These are phyloP conservation scores for Esteya vermicola DNA, from an alignment of 2,329 filamentous ascomycete genomes.

Conservation along the genomic window DNA sequence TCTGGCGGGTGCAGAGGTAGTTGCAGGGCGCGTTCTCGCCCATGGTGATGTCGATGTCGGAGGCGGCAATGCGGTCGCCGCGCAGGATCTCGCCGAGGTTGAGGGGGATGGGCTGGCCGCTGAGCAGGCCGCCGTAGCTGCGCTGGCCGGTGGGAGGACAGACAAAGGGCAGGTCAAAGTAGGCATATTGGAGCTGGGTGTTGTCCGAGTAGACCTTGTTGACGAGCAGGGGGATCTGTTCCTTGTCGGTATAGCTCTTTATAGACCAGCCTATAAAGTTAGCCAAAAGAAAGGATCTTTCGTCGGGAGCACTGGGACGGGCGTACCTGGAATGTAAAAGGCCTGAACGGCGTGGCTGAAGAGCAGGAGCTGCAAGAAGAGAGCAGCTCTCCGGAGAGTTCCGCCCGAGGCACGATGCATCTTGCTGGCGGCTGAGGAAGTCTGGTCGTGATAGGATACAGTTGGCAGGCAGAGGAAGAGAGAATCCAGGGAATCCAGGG, in stretches of 20 bases:
- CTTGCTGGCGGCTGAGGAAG: too few species aligned
- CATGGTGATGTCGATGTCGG: slow-evolving; percentile 72
- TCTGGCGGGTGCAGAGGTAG: slow-evolving; percentile 55
- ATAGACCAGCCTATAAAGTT: slow-evolving; percentile 56
- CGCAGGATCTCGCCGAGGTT: slow-evolving; percentile 81
- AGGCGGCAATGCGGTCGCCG: slow-evolving; percentile 72
- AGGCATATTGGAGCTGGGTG: slow-evolving; percentile 83
- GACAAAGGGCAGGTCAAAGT: slow-evolving; percentile 76
- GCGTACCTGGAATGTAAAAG: slow-evolving; percentile 75
- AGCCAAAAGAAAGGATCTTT: background rate
- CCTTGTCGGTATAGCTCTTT: slow-evolving; percentile 61
- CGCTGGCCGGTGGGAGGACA: slow-evolving; percentile 61
- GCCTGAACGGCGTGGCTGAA: slow-evolving; percentile 36
- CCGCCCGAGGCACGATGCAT: too few species aligned
- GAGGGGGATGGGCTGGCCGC: slow-evolving; percentile 63
- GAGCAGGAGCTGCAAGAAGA: too few species aligned
- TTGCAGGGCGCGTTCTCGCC: slow-evolving; percentile 59
- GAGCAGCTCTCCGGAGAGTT: too few species aligned
- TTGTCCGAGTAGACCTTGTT: slow-evolving; percentile 89
- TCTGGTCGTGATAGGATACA: too few species aligned
- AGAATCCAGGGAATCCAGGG: too few species aligned
- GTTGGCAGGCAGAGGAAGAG: too few species aligned
- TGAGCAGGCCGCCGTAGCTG: slow-evolving; percentile 53
- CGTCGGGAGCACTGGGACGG: background rate
- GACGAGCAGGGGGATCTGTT: slow-evolving; percentile 70